Evolutionary conservation across 352 stramenopile genomes (phyloP).

Genomic region (Phytopythium boreale): DNA sequence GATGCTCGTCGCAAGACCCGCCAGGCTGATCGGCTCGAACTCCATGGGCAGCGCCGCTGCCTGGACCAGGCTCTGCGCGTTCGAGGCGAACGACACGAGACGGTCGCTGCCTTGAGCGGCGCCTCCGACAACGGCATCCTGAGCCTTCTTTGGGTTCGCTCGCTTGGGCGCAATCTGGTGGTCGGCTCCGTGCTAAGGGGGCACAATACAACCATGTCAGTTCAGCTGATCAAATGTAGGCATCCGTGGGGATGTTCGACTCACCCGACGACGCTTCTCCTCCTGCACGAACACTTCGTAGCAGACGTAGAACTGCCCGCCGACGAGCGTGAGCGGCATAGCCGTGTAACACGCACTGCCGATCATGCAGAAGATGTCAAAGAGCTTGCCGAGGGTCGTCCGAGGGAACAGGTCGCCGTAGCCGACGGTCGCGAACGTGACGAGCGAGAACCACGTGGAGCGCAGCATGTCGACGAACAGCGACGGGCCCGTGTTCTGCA

Average conservation of each 20-base stretch:
- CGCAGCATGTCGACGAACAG: conserved; percentile 44
- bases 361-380: conserved; percentile 46
- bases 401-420: conserved; percentile 46
- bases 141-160: not conserved
- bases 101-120: not conserved
- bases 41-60: not conserved
- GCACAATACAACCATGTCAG: not conserved
- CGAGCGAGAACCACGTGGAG: conserved; percentile 46
- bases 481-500: conserved; percentile 32
- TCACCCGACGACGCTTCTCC: conserved; percentile 25
- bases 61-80: conserved; percentile 3
- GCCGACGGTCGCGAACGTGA: conserved; percentile 49
- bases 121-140: no score
- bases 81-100: not conserved
- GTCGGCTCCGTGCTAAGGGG: not conserved
- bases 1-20: not conserved
- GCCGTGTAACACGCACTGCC: conserved; percentile 57
- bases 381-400: conserved; percentile 36
- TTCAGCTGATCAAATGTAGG: not conserved
- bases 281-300: conserved; percentile 45
- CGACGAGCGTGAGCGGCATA: conserved; percentile 59
- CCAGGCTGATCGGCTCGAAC: not conserved
- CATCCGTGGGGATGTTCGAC: not conserved
- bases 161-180: conserved; percentile 6
- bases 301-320: conserved; percentile 56